Evolutionary conservation across 1,284 basidiomycete genomes (phyloP), one percentile per base, ranked within the genome.

Genomic region (Papiliotrema fonsecae): DNA sequence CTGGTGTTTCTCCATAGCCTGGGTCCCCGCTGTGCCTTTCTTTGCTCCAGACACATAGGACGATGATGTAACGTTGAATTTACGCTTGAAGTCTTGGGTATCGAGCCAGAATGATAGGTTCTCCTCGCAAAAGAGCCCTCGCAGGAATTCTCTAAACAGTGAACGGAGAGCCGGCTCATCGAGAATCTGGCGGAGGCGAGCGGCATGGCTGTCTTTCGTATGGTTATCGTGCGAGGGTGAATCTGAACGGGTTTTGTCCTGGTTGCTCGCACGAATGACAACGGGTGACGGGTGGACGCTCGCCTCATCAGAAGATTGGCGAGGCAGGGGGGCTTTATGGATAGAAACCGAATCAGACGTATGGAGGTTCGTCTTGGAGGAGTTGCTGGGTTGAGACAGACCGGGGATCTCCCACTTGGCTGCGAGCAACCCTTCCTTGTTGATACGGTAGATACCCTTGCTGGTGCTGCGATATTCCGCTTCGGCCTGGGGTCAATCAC

Each of bases 101-200:
- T 97, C 96, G 47, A 97, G 73, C 87, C 92, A 98, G 77, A 97
- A 98, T 41, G 86, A 85, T 60, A 98, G 76, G 69, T 98, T 98
- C 79, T 98, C 94, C 70, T 98, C 94, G 76, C 92, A 97, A 71
- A 97, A 97, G 73, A 97, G 97, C 45, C 83, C 81, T 37, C 90
- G 82, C 48, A 98, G 75, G 77, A 94, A 96, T 57, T 97, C 94
- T 51, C 94, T 84, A 81, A 98, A 98, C 37, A 97, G 77, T 3
- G 82, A 82, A 13, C 94, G 83, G 27, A 96, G 78, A 22, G 87
- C 86, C 0, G 93, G 89, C 61, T 97, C 92, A 59, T 96, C 92
- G 22, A 98, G 80, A 57, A 98, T 94, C 70, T 89, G 89, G 60
- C 84, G 83, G 45, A 98, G 78, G 41, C 92, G 85, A 53, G 93